These are phyloP conservation scores for Phaseolus coccineus DNA, from an alignment of 331 rosid genomes.

Conservation along the genomic window DNA sequence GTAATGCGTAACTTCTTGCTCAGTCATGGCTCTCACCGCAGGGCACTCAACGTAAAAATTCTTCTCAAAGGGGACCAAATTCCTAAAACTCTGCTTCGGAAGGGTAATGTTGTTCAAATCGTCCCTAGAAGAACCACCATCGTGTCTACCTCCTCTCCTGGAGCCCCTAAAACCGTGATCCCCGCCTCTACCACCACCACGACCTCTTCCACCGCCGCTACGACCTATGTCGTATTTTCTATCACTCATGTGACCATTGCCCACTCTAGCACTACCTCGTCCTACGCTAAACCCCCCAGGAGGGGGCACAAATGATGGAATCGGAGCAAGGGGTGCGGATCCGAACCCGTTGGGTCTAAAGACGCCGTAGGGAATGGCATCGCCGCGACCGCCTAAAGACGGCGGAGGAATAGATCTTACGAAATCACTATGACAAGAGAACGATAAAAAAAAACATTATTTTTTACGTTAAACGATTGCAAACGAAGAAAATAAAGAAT, in stretches of 20 bases:
- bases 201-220: slow-evolving; percentile 45
- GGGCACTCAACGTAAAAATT: slow-evolving; percentile 74
- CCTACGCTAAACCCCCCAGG: slow-evolving; percentile 71
- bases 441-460: not conserved
- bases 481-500: not conserved
- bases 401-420: slow-evolving; percentile 62
- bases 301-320: slow-evolving; percentile 76
- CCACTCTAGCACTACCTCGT: slow-evolving; percentile 56
- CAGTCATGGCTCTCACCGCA: slow-evolving; percentile 74
- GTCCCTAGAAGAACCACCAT: slow-evolving; percentile 70
- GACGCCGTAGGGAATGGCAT: slow-evolving; percentile 41
- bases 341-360: slow-evolving; percentile 50
- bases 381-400: slow-evolving; percentile 58
- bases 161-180: slow-evolving; percentile 45
- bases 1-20: slow-evolving; percentile 67
- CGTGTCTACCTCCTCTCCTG: slow-evolving; percentile 66
- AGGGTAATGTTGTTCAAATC: slow-evolving; percentile 79
- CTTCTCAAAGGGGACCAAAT: slow-evolving; percentile 90
- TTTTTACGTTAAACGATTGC: not conserved
- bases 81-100: slow-evolving; percentile 81
- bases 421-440: slow-evolving; percentile 56
- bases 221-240: slow-evolving; percentile 49
- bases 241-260: slow-evolving; percentile 43
- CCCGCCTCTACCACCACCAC: slow-evolving; percentile 54
- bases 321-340: slow-evolving; percentile 48